Base-by-base conservation (phyloP, 2,329 filamentous ascomycete species). In the Fusarium sp. region DNA sequence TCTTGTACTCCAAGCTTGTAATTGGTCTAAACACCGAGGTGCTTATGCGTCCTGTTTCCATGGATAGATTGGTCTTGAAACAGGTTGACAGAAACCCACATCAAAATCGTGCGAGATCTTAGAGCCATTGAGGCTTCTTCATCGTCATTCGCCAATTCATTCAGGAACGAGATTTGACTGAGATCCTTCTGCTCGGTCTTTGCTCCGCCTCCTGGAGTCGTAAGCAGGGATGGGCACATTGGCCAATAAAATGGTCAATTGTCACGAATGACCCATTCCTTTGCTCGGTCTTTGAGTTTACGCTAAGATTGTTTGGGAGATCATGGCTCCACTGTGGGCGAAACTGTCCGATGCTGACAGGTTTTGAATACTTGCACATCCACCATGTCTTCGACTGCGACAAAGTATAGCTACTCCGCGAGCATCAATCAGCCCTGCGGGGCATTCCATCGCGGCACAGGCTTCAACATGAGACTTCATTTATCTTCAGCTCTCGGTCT, bases 101-200 rank as follows among this genome's bases (percentile, higher is more conserved):
- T 37, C 0, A 4, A 11, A 24, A 18, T 18, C 3, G 22, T 16
- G 6, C 6, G 22, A 10, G 22, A 20, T 20, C 14, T 18, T 16
- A 2, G 11, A 3, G 14, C 11, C n/a, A 12, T 4, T 8, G 18
- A 18, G 13, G 4, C 41, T 18, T 0, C 0, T 12, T 3, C 2
- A 0, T 11, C 16, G 13, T 13, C 11, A 56, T 57, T 57, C 24
- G 54, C 1, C 13, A 3, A 1, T 18, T 10, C 2, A 18, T 37
- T 46, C 46, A 61, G 60, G 57, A n/a, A 53, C 46, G 8, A 25
- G 13, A 20, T 40, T 47, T 5, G 18, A 18, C 4, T 10, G 6
- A 8, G 29, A 63, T 64, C 49, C 45, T 65, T 41, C 22, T 22
- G 14, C 25, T 65, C 61, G 61, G 45, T 65, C 61, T 63, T 55